Conservation (phyloP, 2,329 filamentous ascomycete genomes). For the Podosphaera fusca region DNA sequence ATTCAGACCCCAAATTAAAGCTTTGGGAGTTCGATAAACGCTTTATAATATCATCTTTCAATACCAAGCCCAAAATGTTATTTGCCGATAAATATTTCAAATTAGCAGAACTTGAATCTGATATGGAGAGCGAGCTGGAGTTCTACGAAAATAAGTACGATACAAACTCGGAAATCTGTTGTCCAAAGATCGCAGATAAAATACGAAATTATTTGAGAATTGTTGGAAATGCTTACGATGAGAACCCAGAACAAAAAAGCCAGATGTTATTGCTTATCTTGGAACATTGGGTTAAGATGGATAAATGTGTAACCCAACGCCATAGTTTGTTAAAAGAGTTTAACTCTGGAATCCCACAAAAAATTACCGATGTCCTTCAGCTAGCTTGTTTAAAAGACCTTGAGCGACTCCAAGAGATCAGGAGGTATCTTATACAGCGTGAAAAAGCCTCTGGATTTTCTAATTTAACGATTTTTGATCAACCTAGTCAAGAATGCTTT, state of each 20-base stretch:
- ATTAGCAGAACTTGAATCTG: conserved; percentile 8
- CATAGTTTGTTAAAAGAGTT: conserved; percentile 28
- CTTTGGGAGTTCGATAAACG: neutral
- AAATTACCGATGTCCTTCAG: conserved; percentile 31
- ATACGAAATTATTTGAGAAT: conserved; percentile 18
- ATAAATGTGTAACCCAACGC: conserved; percentile 20
- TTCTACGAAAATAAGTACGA: neutral
- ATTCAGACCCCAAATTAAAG: neutral
- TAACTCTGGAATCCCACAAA: conserved; percentile 25
- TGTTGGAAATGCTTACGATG: conserved; percentile 19
- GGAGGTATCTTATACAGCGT: conserved; percentile 24
- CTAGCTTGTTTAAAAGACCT: conserved; percentile 25
- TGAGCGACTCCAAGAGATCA: conserved; percentile 24
- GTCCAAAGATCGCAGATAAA: conserved; percentile 14
- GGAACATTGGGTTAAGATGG: conserved; percentile 34
- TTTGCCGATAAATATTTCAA: conserved; percentile 12
- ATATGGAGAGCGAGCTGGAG: conserved; percentile 5
- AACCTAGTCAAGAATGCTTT: conserved; percentile 18
- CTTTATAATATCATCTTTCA: neutral
- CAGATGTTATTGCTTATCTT: conserved; percentile 28
- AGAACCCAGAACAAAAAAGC: conserved; percentile 26
- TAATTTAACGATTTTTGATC: conserved; percentile 24
- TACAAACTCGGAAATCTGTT: conserved; percentile 6
- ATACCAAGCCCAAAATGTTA: neutral
- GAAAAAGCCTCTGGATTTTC: conserved; percentile 6